Base-by-base conservation (phyloP, 192 early-diverging fungal genomes). In the Backusella circina region DNA sequence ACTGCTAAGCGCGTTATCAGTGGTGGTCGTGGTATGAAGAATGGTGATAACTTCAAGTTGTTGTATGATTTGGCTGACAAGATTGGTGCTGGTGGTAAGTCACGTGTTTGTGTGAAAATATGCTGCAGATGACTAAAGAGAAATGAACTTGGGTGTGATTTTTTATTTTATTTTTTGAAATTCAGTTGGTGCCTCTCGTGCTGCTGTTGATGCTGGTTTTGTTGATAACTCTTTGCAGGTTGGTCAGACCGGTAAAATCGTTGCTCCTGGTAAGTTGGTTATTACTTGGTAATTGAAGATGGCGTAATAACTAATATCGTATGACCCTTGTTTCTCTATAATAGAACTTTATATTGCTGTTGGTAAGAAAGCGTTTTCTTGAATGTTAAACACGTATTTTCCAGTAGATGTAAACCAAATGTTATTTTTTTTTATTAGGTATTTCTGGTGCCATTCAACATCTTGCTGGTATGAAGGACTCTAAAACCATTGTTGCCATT, bases 381-480 rank as follows among this genome's bases (percentile, higher is more conserved):
- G 3, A 33, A 47, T 32, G 13, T 47, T n/a, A 47, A 47, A 47
- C n/a, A 16, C 18, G 18, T 16, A 47, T 47, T 6, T 47, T 5
- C 44, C 4, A 47, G 5, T 47, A 47, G 44, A 16, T 47, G 44
- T n/a, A 47, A 47, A 47, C n/a, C n/a, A 47, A 47, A 47, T 6
- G 6, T 5, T 47, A 1, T 47, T 47, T 51, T 12, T 47, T 47
- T 51, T 12, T 67, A 41, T 51, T 69, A 80, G 80, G 80, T 70
- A 96, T 99, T 70, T 97, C 95, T 6, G 97, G 97, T 54, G 97
- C 97, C 38, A 99, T 99, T 80, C 93, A 96, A 90, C 96, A 96
- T 77, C 83, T 98, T 87, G 97, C 97, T 33, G 97, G 97, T 80
- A 99, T 99, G 97, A 99, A 99, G 87, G 97, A 99, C 80, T 96